Percentiles rank a stretch among this genome's conserved stretches.
phyloP scores from a whole-genome alignment of 352 stramenopile genomes.

The Phytophthora quininea region DNA sequence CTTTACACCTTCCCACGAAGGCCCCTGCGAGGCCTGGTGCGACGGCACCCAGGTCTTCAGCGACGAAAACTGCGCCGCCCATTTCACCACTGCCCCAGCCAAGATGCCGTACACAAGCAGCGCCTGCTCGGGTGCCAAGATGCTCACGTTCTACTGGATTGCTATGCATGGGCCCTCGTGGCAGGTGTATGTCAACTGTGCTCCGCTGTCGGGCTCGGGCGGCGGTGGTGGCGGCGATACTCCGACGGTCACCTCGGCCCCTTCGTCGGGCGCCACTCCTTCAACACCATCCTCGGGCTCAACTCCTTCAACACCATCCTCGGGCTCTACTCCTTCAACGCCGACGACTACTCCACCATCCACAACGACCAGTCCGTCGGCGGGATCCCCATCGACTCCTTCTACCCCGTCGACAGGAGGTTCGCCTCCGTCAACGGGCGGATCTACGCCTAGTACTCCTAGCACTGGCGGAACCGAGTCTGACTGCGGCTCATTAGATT shows the following conservation, averaged over 20 bases:
- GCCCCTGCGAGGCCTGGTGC: constrained; percentile 43
- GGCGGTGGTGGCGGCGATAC: background rate
- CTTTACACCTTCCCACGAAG: constrained; percentile 32
- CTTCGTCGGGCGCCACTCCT: constrained; percentile 10
- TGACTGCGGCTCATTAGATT: constrained; percentile 2
- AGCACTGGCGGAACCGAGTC: background rate
- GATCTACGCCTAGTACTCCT: too few relatives aligned
- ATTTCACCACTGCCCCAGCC: constrained; percentile 24
- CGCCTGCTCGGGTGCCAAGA: constrained; percentile 22
- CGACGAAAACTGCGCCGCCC: constrained; percentile 33
- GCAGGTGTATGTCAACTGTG: constrained; percentile 6
- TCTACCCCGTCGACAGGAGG: too few relatives aligned
- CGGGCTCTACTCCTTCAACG: background rate
- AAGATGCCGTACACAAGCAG: constrained; percentile 26
- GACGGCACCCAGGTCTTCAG: constrained; percentile 33
- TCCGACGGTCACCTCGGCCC: background rate
- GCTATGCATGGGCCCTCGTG: constrained; percentile 6
- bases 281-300: constrained; percentile 14
- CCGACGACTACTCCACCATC: too few relatives aligned
- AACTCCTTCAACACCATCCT: constrained; percentile 18
- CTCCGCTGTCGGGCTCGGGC: background rate
- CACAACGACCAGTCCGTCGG: too few relatives aligned
- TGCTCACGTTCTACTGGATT: constrained; percentile 30
- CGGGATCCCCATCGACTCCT: background rate
- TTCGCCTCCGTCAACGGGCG: too few relatives aligned